Evolutionary conservation across 805 yeast genomes (phyloP).

Genomic region (Yamadazyma kitorensis): DNA sequence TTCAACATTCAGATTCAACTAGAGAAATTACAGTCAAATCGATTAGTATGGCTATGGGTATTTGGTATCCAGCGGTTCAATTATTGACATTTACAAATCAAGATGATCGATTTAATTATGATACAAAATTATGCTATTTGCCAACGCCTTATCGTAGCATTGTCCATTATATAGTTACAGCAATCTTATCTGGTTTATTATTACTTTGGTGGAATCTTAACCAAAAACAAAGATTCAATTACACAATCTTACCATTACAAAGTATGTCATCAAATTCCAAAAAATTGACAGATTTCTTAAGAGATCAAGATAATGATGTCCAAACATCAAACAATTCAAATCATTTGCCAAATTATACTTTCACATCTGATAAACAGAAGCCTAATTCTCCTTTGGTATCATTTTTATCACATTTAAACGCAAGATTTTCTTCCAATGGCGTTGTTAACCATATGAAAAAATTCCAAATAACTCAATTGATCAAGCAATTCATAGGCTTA

Average conservation of each 20-base stretch:
- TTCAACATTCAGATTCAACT: conserved; percentile 44
- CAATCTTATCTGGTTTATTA: conserved; percentile 27
- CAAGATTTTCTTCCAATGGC: too few relatives aligned
- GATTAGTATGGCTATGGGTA: conserved; percentile 91
- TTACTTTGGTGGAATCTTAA: conserved; percentile 29
- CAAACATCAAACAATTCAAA: background rate
- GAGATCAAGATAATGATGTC: conserved; percentile 25
- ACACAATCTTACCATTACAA: conserved; percentile 23
- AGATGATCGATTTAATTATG: conserved; percentile 18
- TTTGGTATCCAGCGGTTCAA: conserved; percentile 82
- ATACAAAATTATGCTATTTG: conserved; percentile 43
- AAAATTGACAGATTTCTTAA: conserved; percentile 27
- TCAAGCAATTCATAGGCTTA: conserved; percentile 19
- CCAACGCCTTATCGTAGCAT: conserved; percentile 47
- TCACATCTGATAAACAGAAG: conserved; percentile 9
- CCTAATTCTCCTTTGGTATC: too few relatives aligned
- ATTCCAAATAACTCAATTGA: conserved; percentile 11
- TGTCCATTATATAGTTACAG: conserved; percentile 32
- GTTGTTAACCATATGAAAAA: conserved; percentile 1
- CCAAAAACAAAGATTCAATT: conserved; percentile 19
- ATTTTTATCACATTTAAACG: too few relatives aligned
- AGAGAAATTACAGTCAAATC: conserved; percentile 86
- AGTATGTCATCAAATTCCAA: conserved; percentile 17
- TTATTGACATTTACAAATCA: conserved; percentile 53
- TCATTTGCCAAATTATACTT: conserved; percentile 24